Conservation (phyloP, 177 flowering plant species). For the Vitis hybrid region DNA sequence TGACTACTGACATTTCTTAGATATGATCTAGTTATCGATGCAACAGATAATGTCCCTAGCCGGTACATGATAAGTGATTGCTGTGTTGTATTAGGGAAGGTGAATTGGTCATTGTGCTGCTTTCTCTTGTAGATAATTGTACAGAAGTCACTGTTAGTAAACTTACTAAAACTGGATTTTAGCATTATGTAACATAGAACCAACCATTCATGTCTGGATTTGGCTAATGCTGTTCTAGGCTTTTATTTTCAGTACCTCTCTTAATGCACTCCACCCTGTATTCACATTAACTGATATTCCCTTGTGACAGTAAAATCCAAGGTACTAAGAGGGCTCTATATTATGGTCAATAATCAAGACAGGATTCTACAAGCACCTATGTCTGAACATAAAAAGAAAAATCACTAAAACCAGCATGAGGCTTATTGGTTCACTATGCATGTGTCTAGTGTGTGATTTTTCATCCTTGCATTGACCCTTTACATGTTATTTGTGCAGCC, state of each 20-base stretch:
- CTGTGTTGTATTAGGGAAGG: conserved; percentile 92
- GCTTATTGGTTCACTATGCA: background rate
- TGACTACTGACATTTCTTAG: conserved; percentile 42
- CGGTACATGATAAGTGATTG: conserved; percentile 94
- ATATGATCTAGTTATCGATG: conserved; percentile 89
- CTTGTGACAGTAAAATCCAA: too few species aligned
- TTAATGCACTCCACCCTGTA: too few species aligned
- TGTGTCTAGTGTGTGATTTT: background rate
- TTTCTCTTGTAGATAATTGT: background rate
- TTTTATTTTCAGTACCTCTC: too few species aligned
- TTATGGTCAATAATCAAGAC: background rate
- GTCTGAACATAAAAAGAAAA: background rate
- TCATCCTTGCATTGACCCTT: background rate
- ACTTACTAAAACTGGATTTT: background rate
- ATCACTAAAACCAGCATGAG: background rate
- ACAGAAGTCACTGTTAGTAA: background rate
- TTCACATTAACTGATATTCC: too few species aligned
- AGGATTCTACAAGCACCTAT: background rate
- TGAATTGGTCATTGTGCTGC: conserved; percentile 16
- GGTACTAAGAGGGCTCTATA: too few species aligned
- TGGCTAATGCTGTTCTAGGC: too few species aligned
- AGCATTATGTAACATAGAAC: background rate
- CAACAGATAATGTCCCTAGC: conserved; percentile 92
- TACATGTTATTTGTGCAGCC: conserved; percentile 55
- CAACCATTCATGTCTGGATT: too few species aligned